Conservation (phyloP, 2,329 filamentous ascomycete genomes). For the Cordyceps militaris region DNA sequence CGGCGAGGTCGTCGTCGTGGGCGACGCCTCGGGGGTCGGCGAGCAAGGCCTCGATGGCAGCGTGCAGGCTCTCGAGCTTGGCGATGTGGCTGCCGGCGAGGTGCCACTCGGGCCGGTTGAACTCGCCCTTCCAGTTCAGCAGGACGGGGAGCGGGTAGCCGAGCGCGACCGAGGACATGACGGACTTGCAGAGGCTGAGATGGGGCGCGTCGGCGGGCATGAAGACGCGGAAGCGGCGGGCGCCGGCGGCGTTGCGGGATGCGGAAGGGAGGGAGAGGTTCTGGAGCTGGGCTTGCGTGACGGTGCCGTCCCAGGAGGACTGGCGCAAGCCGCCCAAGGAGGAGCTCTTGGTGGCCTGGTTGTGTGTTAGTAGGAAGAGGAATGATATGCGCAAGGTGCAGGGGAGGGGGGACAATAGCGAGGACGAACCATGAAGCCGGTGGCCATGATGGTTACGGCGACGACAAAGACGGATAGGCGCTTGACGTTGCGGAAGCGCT, state of each 20-base stretch:
- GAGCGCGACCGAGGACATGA: slow-evolving; percentile 31
- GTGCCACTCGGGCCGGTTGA: slow-evolving; percentile 30
- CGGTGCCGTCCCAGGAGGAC: slow-evolving; percentile 5
- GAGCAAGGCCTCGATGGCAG: slow-evolving; percentile 24
- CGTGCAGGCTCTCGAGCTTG: slow-evolving; percentile 29
- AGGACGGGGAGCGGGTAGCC: slow-evolving; percentile 32
- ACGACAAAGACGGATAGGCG: slow-evolving; percentile 8
- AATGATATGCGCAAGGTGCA: background rate
- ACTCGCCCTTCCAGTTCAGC: slow-evolving; percentile 32
- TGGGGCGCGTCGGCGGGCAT: slow-evolving; percentile 31
- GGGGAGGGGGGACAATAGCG: background rate
- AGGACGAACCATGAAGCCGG: slow-evolving; percentile 6
- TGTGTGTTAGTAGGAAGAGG: background rate
- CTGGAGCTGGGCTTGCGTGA: slow-evolving; percentile 8
- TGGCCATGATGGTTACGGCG: slow-evolving; percentile 11
- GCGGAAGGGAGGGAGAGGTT: slow-evolving; percentile 4
- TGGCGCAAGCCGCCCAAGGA: background rate
- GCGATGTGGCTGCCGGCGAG: slow-evolving; percentile 32
- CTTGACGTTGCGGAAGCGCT: slow-evolving; percentile 9
- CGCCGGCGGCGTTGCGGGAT: background rate
- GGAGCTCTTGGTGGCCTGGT: background rate
- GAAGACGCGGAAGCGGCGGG: slow-evolving; percentile 28
- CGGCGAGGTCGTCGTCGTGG: slow-evolving; percentile 26
- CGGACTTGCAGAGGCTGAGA: slow-evolving; percentile 32
- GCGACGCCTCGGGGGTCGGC: slow-evolving; percentile 12